Evolutionary conservation across 805 yeast species (phyloP).

Genomic region (Wickerhamiella kazuoi): DNA sequence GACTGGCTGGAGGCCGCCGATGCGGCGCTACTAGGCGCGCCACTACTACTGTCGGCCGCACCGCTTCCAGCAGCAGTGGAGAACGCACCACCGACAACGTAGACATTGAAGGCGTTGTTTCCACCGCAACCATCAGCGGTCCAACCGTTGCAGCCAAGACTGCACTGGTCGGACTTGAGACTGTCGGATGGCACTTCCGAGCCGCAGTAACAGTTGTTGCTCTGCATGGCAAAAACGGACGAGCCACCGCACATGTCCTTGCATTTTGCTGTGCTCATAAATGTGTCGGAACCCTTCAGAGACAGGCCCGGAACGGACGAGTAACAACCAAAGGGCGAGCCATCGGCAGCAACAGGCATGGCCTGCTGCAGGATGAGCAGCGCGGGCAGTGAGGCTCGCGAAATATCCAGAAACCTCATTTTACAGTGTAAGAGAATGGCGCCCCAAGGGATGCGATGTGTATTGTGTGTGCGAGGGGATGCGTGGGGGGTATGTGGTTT

Average conservation of each 20-base stretch:
- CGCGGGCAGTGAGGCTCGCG: slow-evolving; percentile 18
- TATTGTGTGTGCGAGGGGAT: no score
- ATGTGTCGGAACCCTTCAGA: background rate
- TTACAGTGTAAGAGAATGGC: no score
- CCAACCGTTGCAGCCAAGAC: slow-evolving; percentile 41
- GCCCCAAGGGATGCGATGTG: no score
- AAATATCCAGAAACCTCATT: no score
- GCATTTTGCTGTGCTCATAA: background rate
- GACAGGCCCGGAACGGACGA: background rate
- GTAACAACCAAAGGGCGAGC: background rate
- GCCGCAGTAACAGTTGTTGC: slow-evolving; percentile 54
- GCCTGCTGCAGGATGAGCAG: background rate
- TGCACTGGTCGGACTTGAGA: slow-evolving; percentile 21
- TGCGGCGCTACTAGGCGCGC: background rate
- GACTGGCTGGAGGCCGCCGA: background rate
- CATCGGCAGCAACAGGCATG: background rate
- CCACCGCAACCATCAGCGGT: slow-evolving; percentile 50
- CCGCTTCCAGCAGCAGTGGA: slow-evolving; percentile 4
- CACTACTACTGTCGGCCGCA: background rate
- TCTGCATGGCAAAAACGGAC: slow-evolving; percentile 32
- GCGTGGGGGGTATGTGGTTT: no score
- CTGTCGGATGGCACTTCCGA: slow-evolving; percentile 23
- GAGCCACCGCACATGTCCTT: slow-evolving; percentile 20
- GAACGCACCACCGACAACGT: slow-evolving; percentile 9
- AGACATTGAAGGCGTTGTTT: slow-evolving; percentile 24